phyloP scores from a whole-genome alignment of 2,329 filamentous ascomycete species.

The Botrytis pseudocinerea region DNA sequence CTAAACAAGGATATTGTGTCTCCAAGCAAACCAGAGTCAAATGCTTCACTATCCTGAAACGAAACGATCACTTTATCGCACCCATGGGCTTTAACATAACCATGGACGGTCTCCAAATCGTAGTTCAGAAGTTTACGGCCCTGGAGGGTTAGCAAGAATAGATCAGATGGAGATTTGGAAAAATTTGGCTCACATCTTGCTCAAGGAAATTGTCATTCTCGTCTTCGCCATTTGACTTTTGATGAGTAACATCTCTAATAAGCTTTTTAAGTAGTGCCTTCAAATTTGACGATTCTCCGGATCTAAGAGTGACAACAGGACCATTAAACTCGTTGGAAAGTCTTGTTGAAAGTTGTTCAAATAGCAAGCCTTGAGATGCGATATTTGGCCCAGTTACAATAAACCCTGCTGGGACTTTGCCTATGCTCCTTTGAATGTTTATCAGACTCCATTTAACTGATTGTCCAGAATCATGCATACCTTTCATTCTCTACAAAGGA shows the following conservation, averaged over 20 bases:
- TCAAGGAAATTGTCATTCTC: conserved; percentile 51
- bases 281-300: conserved; percentile 70
- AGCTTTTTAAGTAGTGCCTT: conserved; percentile 73
- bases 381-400: conserved; percentile 79
- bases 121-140: conserved; percentile 72
- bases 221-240: conserved; percentile 50
- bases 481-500: conserved; percentile 48
- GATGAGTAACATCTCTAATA: conserved; percentile 64
- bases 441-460: not conserved
- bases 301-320: conserved; percentile 66
- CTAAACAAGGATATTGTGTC: conserved; percentile 69
- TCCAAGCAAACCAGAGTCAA: conserved; percentile 70
- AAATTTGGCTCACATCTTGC: conserved; percentile 48
- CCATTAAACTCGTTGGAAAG: conserved; percentile 51
- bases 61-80: conserved; percentile 66
- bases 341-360: conserved; percentile 65
- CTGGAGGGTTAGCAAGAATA: conserved; percentile 41
- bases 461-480: conserved; percentile 14
- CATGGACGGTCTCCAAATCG: conserved; percentile 70
- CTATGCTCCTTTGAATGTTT: conserved; percentile 26
- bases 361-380: conserved; percentile 72
- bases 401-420: conserved; percentile 60
- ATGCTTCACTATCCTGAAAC: conserved; percentile 80
- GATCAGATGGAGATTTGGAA: not conserved
- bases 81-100: conserved; percentile 55